Percentiles rank a stretch among this genome's conserved stretches.
Conservation (phyloP, 345 rosid genomes). For the Durio zibethinus region DNA sequence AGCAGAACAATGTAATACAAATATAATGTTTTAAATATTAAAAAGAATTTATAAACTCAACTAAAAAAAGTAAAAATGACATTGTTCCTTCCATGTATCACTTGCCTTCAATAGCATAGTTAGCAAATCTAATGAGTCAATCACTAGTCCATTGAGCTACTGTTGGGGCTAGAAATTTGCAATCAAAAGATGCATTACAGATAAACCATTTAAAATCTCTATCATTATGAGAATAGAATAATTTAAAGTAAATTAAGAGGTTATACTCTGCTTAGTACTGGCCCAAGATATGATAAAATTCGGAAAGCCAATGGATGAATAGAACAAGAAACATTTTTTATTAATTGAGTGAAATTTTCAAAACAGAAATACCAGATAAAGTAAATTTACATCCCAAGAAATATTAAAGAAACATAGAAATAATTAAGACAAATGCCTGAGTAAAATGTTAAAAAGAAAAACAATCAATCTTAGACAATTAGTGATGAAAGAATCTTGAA, state of each 20-base stretch:
- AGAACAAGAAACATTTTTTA: slow-evolving; percentile 76
- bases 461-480: neutral
- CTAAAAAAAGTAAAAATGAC: slow-evolving; percentile 4
- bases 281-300: slow-evolving; percentile 71
- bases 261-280: slow-evolving; percentile 62
- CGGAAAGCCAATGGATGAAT: slow-evolving; percentile 74
- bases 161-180: slow-evolving; percentile 66
- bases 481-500: neutral
- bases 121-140: slow-evolving; percentile 87
- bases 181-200: slow-evolving; percentile 30
- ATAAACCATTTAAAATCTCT: slow-evolving; percentile 15
- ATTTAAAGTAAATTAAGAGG: neutral
- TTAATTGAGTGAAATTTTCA: slow-evolving; percentile 45
- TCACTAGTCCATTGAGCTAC: slow-evolving; percentile 78
- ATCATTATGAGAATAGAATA: neutral
- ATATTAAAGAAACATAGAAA: slow-evolving; percentile 2
- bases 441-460: neutral
- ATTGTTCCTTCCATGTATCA: slow-evolving; percentile 21
- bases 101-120: slow-evolving; percentile 94
- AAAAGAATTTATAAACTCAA: neutral
- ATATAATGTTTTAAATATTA: slow-evolving; percentile 9
- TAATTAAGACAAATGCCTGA: neutral
- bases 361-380: slow-evolving; percentile 9
- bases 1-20: slow-evolving; percentile 38
- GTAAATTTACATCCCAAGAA: neutral